Evolutionary conservation across 345 rosid genomes (phyloP).

Genomic region (Nephelium lappaceum): DNA sequence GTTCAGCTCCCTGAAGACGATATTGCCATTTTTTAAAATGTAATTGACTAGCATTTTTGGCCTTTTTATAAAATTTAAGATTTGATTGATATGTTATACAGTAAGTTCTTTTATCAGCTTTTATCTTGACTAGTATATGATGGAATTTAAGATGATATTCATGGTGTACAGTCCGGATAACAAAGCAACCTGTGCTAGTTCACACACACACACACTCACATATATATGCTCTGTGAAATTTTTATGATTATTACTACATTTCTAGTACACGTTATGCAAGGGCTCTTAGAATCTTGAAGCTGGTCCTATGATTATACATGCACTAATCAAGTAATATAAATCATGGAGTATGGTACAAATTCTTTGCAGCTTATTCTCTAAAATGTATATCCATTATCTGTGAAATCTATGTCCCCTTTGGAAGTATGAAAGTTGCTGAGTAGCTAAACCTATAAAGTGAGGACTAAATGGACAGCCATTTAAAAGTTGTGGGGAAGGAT

Average conservation of each 20-base stretch:
- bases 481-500: background rate
- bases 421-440: background rate
- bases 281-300: background rate
- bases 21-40: slow-evolving; percentile 16
- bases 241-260: no score
- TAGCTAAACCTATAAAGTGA: background rate
- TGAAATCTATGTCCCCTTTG: background rate
- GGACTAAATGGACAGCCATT: background rate
- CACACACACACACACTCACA: no score
- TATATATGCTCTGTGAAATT: no score
- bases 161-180: background rate
- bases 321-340: background rate
- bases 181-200: background rate
- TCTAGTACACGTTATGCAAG: background rate
- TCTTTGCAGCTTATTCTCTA: background rate
- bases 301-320: background rate
- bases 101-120: background rate
- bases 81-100: slow-evolving; percentile 4
- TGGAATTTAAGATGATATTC: background rate
- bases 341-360: background rate
- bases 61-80: slow-evolving; percentile 4
- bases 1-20: slow-evolving; percentile 6
- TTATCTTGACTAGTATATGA: background rate
- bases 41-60: slow-evolving; percentile 11
- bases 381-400: background rate